phyloP scores from a whole-genome alignment of 202 grass and related monocot genomes.

The Bolboschoenoplectus hybrid region DNA sequence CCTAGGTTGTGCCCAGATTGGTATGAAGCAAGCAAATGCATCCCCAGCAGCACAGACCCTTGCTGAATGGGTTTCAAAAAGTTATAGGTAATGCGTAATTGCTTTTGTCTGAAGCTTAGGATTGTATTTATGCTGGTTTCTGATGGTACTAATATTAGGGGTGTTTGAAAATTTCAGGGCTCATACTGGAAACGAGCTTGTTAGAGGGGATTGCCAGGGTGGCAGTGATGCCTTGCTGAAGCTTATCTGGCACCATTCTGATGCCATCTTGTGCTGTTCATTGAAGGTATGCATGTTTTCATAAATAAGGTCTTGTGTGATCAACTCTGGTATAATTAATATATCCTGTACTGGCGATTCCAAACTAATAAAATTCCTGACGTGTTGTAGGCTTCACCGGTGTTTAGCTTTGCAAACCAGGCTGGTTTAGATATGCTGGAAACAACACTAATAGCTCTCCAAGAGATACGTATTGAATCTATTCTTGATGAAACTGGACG shows the following conservation, averaged over 20 bases:
- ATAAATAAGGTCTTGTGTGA: constrained; percentile 11
- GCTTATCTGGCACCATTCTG: constrained; percentile 84
- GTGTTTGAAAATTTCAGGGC: constrained; percentile 44
- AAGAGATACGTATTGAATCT: constrained; percentile 73
- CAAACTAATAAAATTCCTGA: background rate
- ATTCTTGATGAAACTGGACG: constrained; percentile 77
- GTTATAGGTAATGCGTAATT: constrained; percentile 67
- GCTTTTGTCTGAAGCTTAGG: background rate
- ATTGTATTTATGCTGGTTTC: background rate
- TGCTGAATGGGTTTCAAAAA: constrained; percentile 78
- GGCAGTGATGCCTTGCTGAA: constrained; percentile 69
- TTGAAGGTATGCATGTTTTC: constrained; percentile 62
- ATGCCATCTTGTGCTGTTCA: constrained; percentile 93
- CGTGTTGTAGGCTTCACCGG: constrained; percentile 62
- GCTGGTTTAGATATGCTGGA: constrained; percentile 91
- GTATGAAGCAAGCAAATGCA: constrained; percentile 60
- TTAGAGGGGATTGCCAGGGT: constrained; percentile 50
- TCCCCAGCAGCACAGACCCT: constrained; percentile 79
- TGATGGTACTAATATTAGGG: constrained; percentile 25
- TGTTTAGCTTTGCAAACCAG: constrained; percentile 90
- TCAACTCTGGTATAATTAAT: background rate
- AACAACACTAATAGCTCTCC: constrained; percentile 75
- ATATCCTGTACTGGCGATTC: background rate
- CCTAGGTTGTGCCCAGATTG: constrained; percentile 54
- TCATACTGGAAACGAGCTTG: constrained; percentile 77